Percentiles rank a stretch among this genome's conserved stretches.
phyloP scores from a whole-genome alignment of 257 asterid genomes.

The Euphrasia confusa region DNA sequence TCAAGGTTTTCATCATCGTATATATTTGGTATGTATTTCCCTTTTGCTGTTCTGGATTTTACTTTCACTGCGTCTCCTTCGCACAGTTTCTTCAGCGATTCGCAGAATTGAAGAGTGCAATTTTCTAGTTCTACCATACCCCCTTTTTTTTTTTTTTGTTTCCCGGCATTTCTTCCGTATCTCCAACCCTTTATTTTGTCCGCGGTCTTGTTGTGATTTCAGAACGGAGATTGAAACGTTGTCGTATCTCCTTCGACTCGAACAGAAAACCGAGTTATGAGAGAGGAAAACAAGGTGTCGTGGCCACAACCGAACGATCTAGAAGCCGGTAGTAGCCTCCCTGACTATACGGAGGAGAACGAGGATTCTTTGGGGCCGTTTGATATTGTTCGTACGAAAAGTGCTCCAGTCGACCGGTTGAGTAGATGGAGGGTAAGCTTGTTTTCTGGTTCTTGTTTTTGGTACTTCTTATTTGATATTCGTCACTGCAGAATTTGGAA shows the following conservation, averaged over 20 bases:
- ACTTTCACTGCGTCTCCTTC: background rate
- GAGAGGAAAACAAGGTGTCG: constrained; percentile 37
- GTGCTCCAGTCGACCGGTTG: constrained; percentile 71
- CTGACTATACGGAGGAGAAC: constrained; percentile 34
- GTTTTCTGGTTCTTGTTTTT: constrained; percentile 7
- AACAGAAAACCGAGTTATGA: constrained; percentile 27
- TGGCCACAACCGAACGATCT: constrained; percentile 56
- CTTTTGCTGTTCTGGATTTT: background rate
- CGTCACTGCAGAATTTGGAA: background rate
- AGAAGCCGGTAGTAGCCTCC: constrained; percentile 41
- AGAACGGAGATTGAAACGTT: constrained; percentile 21
- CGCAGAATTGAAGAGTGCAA: too few species aligned
- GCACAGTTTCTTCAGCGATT: too few species aligned
- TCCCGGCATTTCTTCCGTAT: constrained; percentile 4
- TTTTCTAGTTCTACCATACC: too few species aligned
- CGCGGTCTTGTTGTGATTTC: constrained; percentile 13
- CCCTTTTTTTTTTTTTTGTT: background rate
- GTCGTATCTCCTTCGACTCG: constrained; percentile 34
- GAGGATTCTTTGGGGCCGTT: constrained; percentile 53
- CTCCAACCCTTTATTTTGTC: constrained; percentile 14
- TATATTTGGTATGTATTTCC: background rate
- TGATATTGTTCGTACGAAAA: constrained; percentile 64
- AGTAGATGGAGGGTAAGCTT: constrained; percentile 82
- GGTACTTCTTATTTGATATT: background rate
- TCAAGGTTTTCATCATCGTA: constrained; percentile 3